Evolutionary conservation across 495 filamentous ascomycete species (phyloP).

Genomic region (Thermochaetoides thermophila): DNA sequence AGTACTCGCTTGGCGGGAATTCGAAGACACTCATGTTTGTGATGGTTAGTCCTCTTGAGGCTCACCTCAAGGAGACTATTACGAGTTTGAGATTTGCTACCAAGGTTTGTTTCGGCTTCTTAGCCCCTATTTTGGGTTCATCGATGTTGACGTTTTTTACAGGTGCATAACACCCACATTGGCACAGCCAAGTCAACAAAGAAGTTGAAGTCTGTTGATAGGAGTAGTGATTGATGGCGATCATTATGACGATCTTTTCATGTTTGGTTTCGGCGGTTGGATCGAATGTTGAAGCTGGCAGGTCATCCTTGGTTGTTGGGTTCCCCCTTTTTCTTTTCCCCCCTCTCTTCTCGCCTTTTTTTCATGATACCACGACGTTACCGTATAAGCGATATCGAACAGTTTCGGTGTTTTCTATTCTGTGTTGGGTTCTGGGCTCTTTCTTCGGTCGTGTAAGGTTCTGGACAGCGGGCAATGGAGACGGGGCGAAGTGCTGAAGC

Average conservation of each 20-base stretch:
- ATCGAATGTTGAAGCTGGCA: too few species aligned
- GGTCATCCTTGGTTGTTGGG: too few species aligned
- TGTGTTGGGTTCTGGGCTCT: too few species aligned
- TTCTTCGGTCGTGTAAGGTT: too few species aligned
- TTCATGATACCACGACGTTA: background rate
- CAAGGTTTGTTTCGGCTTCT: conserved; percentile 40
- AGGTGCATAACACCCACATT: conserved; percentile 78
- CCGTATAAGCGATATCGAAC: too few species aligned
- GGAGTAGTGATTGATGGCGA: conserved; percentile 7
- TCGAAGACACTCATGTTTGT: conserved; percentile 98
- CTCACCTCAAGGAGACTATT: conserved; percentile 82
- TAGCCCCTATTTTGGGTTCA: background rate
- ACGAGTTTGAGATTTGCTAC: conserved; percentile 94
- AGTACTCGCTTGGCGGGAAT: conserved; percentile 90
- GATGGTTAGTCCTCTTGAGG: conserved; percentile 87
- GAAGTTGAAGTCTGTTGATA: conserved; percentile 27
- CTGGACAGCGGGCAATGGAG: too few species aligned
- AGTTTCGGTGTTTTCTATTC: too few species aligned
- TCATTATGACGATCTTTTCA: background rate
- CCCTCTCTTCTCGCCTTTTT: too few species aligned
- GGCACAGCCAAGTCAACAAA: conserved; percentile 68
- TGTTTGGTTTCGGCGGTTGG: conserved; percentile 6
- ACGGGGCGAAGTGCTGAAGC: too few species aligned
- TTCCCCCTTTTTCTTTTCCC: too few species aligned
- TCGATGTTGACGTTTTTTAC: conserved; percentile 1